phyloP scores from a whole-genome alignment of 257 asterid genomes.

The Solanum infundibuliforme region DNA sequence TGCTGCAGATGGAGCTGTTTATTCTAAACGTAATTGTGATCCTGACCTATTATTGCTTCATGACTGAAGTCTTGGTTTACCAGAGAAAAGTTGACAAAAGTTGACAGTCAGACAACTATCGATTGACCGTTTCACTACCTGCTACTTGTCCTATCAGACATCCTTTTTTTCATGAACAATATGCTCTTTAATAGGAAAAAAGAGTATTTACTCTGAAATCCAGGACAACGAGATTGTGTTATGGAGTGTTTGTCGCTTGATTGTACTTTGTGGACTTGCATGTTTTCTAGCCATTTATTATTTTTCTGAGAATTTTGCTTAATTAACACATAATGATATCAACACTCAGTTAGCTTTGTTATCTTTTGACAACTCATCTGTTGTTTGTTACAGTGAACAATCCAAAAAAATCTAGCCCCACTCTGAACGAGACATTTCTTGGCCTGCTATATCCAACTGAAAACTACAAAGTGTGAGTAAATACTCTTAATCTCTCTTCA shows the following conservation, averaged over 20 bases:
- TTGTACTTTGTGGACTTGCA: background rate
- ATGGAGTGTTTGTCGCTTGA: background rate
- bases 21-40: background rate
- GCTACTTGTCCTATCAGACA: background rate
- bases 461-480: constrained; percentile 91
- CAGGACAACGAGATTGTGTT: background rate
- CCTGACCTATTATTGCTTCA: background rate
- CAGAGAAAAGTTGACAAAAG: background rate
- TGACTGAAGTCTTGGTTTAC: background rate
- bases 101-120: background rate
- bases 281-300: background rate
- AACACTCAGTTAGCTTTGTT: background rate
- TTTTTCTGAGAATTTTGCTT: background rate
- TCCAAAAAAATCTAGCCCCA: constrained; percentile 88
- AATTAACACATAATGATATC: background rate
- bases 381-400: constrained; percentile 66
- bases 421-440: constrained; percentile 88
- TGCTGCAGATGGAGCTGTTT: background rate
- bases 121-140: background rate
- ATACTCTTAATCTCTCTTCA: background rate
- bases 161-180: background rate
- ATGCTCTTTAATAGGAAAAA: background rate
- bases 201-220: background rate
- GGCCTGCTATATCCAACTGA: constrained; percentile 96
- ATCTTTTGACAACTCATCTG: background rate